Conservation (phyloP, 257 asterid species). For the Mitragyna speciosa region DNA sequence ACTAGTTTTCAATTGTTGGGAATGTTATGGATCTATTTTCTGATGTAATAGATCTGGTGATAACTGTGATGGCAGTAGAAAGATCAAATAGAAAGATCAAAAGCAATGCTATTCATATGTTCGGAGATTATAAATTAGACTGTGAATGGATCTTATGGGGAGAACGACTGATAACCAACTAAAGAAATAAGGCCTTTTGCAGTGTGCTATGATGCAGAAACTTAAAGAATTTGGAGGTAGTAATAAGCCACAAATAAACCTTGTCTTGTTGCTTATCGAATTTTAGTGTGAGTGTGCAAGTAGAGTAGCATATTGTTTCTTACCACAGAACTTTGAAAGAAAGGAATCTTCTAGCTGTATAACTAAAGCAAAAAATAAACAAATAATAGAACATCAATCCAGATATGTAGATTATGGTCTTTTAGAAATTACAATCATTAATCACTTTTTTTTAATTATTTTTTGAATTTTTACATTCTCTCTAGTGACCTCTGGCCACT, state of each 20-base stretch:
- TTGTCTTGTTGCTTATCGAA: background rate
- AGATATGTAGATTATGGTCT: too few relatives aligned
- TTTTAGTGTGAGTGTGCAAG: background rate
- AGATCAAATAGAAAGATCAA: background rate
- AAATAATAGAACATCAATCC: too few relatives aligned
- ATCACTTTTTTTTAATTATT: too few relatives aligned
- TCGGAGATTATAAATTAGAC: background rate
- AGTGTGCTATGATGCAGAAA: background rate
- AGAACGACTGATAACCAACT: too few relatives aligned
- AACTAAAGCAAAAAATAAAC: too few relatives aligned
- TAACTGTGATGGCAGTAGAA: background rate
- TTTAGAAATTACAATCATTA: too few relatives aligned
- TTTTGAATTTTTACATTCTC: too few relatives aligned
- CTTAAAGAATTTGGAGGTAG: background rate
- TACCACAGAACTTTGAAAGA: too few relatives aligned
- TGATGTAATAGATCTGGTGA: too few relatives aligned
- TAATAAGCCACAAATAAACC: too few relatives aligned
- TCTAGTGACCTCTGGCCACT: too few relatives aligned
- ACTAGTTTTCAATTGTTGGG: background rate
- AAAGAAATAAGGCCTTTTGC: background rate
- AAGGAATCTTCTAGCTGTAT: too few relatives aligned
- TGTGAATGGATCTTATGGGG: background rate
- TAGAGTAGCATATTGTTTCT: background rate
- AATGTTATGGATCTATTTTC: background rate
- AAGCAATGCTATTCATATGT: background rate